Percentiles rank a stretch among this genome's conserved stretches.
phyloP scores from a whole-genome alignment of 768 basidiomycete species.

The Pholiota microspora region DNA sequence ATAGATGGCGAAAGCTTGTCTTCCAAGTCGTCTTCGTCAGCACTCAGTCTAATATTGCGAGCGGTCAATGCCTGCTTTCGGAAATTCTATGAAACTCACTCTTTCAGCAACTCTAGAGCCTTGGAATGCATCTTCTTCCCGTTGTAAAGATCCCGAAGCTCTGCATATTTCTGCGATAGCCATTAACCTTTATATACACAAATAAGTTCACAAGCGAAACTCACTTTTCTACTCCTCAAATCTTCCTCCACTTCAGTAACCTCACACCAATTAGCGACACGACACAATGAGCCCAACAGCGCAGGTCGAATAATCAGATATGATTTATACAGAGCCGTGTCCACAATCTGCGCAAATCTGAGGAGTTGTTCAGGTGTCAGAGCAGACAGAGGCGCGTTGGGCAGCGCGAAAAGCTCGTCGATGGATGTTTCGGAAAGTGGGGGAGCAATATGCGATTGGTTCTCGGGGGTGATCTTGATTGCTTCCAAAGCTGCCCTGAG shows the following conservation, averaged over 20 bases:
- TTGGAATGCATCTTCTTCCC: slow-evolving; percentile 95
- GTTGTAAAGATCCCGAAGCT: slow-evolving; percentile 88
- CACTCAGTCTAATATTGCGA: slow-evolving; percentile 57
- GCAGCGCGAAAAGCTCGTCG: slow-evolving; percentile 75
- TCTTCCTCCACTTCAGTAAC: slow-evolving; percentile 79
- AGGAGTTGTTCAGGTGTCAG: slow-evolving; percentile 84
- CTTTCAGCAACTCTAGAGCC: slow-evolving; percentile 78
- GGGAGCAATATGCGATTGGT: slow-evolving; percentile 64
- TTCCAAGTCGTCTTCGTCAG: slow-evolving; percentile 69
- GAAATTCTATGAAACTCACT: slow-evolving; percentile 49
- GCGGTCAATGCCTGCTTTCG: not conserved
- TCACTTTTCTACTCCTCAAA: slow-evolving; percentile 73
- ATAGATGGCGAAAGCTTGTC: slow-evolving; percentile 86
- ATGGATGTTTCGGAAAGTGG: slow-evolving; percentile 71
- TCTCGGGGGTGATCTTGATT: slow-evolving; percentile 63
- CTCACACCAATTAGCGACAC: slow-evolving; percentile 96
- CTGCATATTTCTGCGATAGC: slow-evolving; percentile 74
- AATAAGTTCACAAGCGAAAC: slow-evolving; percentile 16
- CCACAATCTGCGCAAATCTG: slow-evolving; percentile 89
- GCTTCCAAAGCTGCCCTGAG: slow-evolving; percentile 72
- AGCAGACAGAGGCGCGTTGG: slow-evolving; percentile 67
- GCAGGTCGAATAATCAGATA: slow-evolving; percentile 81
- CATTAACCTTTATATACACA: not conserved
- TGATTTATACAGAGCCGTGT: slow-evolving; percentile 93
- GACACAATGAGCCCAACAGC: slow-evolving; percentile 82